Evolutionary conservation across 1,284 basidiomycete genomes (phyloP).

Genomic region (Austropuccinia psidii): DNA sequence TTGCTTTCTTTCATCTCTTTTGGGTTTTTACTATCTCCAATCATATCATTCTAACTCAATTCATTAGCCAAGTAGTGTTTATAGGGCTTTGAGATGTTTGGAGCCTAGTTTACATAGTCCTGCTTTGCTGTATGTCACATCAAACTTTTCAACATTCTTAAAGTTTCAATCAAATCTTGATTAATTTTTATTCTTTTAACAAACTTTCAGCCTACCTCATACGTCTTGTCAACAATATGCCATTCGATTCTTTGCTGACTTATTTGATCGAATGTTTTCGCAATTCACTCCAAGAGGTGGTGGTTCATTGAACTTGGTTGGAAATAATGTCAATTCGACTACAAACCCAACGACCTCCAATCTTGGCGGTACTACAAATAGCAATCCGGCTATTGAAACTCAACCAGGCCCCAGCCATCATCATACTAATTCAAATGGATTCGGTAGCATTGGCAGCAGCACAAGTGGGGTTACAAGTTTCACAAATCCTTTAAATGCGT

Average conservation of each 20-base stretch:
- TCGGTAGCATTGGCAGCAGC: background rate
- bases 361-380: background rate
- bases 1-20: background rate
- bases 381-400: background rate
- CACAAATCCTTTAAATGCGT: no score
- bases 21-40: background rate
- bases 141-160: background rate
- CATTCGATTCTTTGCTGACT: slow-evolving; percentile 32
- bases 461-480: background rate
- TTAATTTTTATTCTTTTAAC: background rate
- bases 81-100: slow-evolving; percentile 33
- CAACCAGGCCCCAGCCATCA: background rate
- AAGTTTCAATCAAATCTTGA: background rate
- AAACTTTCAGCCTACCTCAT: slow-evolving; percentile 20
- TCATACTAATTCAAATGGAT: background rate
- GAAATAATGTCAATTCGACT: background rate
- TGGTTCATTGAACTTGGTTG: background rate
- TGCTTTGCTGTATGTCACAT: slow-evolving; percentile 19
- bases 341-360: background rate
- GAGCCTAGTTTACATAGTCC: slow-evolving; percentile 37
- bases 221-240: slow-evolving; percentile 37
- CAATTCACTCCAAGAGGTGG: slow-evolving; percentile 29
- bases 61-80: slow-evolving; percentile 29
- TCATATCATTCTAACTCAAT: background rate
- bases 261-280: slow-evolving; percentile 37